Evolutionary conservation across 2,329 filamentous ascomycete genomes (phyloP).

Genomic region (Bipolaris zeicola): DNA sequence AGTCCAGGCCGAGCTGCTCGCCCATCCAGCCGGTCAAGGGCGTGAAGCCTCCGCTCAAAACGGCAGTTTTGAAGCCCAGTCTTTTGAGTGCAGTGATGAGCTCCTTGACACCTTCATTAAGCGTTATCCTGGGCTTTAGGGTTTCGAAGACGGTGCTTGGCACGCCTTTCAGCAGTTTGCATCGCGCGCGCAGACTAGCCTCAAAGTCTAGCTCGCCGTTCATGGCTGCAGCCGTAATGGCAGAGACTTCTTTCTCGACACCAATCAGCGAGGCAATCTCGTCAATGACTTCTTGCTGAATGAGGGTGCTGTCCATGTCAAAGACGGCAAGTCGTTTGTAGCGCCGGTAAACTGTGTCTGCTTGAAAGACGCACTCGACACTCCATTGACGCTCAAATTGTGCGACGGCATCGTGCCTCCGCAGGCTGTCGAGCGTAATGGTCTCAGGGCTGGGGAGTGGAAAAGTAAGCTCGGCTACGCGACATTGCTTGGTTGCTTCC

Average conservation of each 20-base stretch:
- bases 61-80: constrained; percentile 84
- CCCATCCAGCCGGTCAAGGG: constrained; percentile 89
- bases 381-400: constrained; percentile 88
- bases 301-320: constrained; percentile 98
- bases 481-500: constrained; percentile 64
- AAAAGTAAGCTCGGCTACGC: constrained; percentile 70
- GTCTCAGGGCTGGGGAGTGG: constrained; percentile 60
- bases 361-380: constrained; percentile 79
- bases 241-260: constrained; percentile 78
- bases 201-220: constrained; percentile 94
- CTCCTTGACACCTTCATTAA: constrained; percentile 79
- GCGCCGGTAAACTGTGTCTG: constrained; percentile 73
- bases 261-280: constrained; percentile 86
- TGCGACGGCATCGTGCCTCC: constrained; percentile 79
- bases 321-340: constrained; percentile 91
- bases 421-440: constrained; percentile 67
- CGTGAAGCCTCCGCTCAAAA: constrained; percentile 89
- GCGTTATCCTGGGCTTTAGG: constrained; percentile 74
- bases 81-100: constrained; percentile 75
- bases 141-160: constrained; percentile 78
- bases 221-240: constrained; percentile 94
- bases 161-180: constrained; percentile 80
- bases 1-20: constrained; percentile 78
- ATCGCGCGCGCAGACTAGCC: constrained; percentile 78
- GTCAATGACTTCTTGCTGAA: constrained; percentile 97